Base-by-base conservation (phyloP, 345 rosid genomes). In the Gossypium australe region DNA sequence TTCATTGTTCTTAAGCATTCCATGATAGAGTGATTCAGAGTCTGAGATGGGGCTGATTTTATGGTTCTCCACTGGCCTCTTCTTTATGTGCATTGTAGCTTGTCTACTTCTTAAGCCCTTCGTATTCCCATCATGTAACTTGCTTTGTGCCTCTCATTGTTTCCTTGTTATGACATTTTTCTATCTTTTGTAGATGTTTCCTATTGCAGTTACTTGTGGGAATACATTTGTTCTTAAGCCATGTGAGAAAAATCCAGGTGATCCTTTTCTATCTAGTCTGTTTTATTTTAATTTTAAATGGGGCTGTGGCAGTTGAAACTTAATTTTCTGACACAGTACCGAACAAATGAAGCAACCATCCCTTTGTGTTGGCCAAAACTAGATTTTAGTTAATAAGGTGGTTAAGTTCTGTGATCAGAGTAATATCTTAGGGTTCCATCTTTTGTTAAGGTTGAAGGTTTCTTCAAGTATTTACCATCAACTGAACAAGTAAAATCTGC, bases 211-310 rank as follows among this genome's bases (percentile, higher is more conserved):
- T 69, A 77, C 83, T 34, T 83, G 82, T 72, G 86, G 86, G 58
- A 83, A 85, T 76, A 81, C 88, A 16, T 85, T 79, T 77, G 59
- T 85, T 76, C 82, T 83, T 43, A 83, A 81, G 82, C 77, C 88
- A 48, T 81, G 82, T 27, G 84, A 78, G 61, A 81, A 81, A 55
- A 74, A 75, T 76, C 88, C 83, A 80, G 86, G 88, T 85, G 34
- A 59, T 41, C 25, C 61, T 11, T 58, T 64, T n/a, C 47, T 57
- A 64, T 43, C 73, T 64, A 29, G 53, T 11, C 34, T 44, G 34
- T 7, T 66, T 45, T 44, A 20, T 25, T 48, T 45, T 44, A 12
- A 10, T n/a, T 65, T 38, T 7, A 17, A 17, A 17, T 18, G 18
- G 70, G 43, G 72, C 10, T 22, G 22, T 29, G 56, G n/a, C 52